phyloP scores from a whole-genome alignment of 768 basidiomycete genomes.

The Pseudohyphozyma bogoriensis region DNA sequence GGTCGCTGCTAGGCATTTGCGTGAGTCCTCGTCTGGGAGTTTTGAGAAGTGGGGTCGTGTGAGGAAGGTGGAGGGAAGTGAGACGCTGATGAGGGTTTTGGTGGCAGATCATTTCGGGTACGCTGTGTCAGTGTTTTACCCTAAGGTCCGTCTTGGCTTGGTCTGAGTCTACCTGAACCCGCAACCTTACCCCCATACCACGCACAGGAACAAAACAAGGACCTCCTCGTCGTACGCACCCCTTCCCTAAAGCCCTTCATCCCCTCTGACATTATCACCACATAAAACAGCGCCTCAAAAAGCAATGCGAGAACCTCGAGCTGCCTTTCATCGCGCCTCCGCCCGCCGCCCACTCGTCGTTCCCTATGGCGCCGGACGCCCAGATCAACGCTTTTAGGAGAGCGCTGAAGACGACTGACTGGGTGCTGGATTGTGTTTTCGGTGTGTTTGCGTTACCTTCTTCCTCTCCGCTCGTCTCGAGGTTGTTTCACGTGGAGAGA shows the following conservation, averaged over 20 bases:
- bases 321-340: conserved; percentile 52
- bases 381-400: conserved; percentile 28
- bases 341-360: conserved; percentile 39
- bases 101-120: conserved; percentile 83
- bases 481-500: too few relatives aligned
- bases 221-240: conserved; percentile 66
- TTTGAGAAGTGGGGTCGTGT: too few relatives aligned
- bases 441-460: conserved; percentile 38
- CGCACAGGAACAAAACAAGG: conserved; percentile 72
- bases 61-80: too few relatives aligned
- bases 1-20: conserved; percentile 88
- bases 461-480: not conserved
- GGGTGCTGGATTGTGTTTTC: conserved; percentile 90
- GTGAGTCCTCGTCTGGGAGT: conserved; percentile 41
- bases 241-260: not conserved
- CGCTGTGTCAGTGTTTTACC: conserved; percentile 78
- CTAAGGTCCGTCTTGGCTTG: conserved; percentile 53
- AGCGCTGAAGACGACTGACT: conserved; percentile 44
- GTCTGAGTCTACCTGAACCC: not conserved
- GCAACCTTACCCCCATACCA: not conserved
- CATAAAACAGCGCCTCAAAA: conserved; percentile 55
- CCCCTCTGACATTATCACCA: not conserved
- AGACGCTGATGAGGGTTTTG: too few relatives aligned
- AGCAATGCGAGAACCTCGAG: conserved; percentile 78
- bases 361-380: conserved; percentile 46